Base-by-base conservation (phyloP, 805 yeast genomes). In the Tetrapisispora fleetii region DNA sequence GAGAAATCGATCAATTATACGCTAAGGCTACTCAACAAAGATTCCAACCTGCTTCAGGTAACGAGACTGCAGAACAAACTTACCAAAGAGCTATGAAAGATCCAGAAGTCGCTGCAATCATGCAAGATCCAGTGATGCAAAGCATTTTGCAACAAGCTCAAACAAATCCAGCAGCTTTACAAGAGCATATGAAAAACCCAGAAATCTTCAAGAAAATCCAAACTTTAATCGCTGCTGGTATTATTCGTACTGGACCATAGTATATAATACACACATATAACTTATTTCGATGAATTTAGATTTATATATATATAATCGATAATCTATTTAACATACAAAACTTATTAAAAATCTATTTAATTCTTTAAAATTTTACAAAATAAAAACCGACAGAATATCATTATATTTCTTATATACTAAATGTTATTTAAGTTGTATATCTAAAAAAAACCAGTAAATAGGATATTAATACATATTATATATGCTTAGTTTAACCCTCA, bases 181-280 rank as follows among this genome's bases (percentile, higher is more conserved):
- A 86, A 66, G 97, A 91, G 60, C 99, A 93, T 71, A 89, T 93
- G 96, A 85, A 80, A 75, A 93, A 93, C 70, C 98, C 99, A 38
- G 95, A 81, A 52, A 85, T 93, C 45, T 79, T 81, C 63, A 83
- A 81, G 67, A 93, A 93, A 79, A 81, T 93, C 59, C 83, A 85
- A 67, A 76, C 85, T 58, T 77, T 93, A 67, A 83, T 90, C 65
- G 96, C 97, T 49, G 96, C 98, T 18, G 99, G 99, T 67, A 85
- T 93, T 49, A 90, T 93, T 62, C 83, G 96, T 66, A 88, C 95
- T 32, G 82, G 95, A 64, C 83, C 67, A 56, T 47, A 49, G 45
- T 19, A 11, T 14, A 11, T 24, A 13, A 21, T 38, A 19, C 19
- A 21, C 19, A 19, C 19, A 10, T 18, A 19, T 38, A 9, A 10